Evolutionary conservation across 2,329 filamentous ascomycete genomes (phyloP), one percentile per base, ranked within the genome.

Genomic region (Pseudogymnoascus sp.): DNA sequence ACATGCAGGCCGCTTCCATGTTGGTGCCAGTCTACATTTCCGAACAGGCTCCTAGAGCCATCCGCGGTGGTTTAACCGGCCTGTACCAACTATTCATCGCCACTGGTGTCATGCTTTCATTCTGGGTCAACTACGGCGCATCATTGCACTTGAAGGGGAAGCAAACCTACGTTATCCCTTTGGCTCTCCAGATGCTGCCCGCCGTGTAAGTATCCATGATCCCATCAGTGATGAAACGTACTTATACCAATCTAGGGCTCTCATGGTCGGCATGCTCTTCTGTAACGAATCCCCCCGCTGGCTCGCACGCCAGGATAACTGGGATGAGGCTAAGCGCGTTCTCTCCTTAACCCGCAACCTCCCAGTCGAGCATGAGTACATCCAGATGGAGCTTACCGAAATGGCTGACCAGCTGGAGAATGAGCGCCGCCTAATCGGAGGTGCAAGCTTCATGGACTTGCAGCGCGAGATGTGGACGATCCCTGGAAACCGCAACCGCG

Each of bases 241-340:
- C 50, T 56, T 10, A 56, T 36, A 34, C 11, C 10, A 21, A 56
- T 34, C 50, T 10, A 56, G 50, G 28, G 50, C 85, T 31, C 78
- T 90, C 12, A 76, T 87, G 31, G 34, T 77, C 14, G 84, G 84
- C 67, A 88, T 90, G 80, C 70, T 83, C 1, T 72, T 87, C 60
- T 87, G 85, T 70, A 78, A 79, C 10, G 81, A 82, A 67, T 88
- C 84, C 5, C 87, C 87, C 12, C 81, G 88, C 67, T 90, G 84
- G 82, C 81, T 88, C 23, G 88, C 87, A 23, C 84, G 85, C 67
- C 80, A 84, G 69, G 86, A 89, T 68, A 81, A 86, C 66, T 89
- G 86, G 86, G 87, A 90, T 65, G 78, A 82, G 42, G 84, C 87
- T 1, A 82, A 80, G 2, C 65, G 64, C 0, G 81, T 85, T 16